phyloP scores from a whole-genome alignment of 768 basidiomycete genomes.

The Naganishia kalamii region DNA sequence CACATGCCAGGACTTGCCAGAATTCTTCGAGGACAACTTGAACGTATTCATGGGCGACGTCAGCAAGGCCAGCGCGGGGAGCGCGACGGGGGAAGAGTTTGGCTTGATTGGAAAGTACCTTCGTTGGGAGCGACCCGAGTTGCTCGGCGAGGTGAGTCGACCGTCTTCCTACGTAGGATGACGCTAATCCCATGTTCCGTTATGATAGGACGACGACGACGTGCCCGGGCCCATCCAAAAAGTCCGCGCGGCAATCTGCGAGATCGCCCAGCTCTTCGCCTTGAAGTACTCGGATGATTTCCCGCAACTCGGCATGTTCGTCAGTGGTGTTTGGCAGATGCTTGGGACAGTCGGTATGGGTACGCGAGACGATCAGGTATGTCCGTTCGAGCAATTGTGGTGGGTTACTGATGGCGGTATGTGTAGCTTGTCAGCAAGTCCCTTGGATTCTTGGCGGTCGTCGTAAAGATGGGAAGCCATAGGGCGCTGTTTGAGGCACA shows the following conservation, averaged over 20 bases:
- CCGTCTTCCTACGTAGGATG: not conserved
- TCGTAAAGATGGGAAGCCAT: constrained; percentile 82
- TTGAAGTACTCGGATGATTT: constrained; percentile 49
- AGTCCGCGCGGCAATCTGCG: constrained; percentile 81
- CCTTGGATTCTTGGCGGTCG: constrained; percentile 81
- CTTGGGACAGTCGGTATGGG: constrained; percentile 60
- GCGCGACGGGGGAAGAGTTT: constrained; percentile 49
- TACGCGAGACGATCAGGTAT: constrained; percentile 67
- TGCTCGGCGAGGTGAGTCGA: constrained; percentile 59
- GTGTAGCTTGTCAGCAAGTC: constrained; percentile 73
- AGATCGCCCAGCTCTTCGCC: constrained; percentile 71
- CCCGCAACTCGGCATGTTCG: constrained; percentile 53
- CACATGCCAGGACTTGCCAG: constrained; percentile 89
- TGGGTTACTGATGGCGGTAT: not conserved
- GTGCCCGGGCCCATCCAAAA: constrained; percentile 79
- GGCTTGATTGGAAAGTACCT: constrained; percentile 73
- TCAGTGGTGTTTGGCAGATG: constrained; percentile 83
- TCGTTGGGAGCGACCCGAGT: constrained; percentile 65
- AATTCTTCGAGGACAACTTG: constrained; percentile 83
- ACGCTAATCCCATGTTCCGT: not conserved
- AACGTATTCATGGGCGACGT: constrained; percentile 65
- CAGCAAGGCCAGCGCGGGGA: not conserved
- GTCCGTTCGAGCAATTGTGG: constrained; percentile 26
- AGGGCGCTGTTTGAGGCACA: constrained; percentile 64
- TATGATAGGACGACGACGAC: constrained; percentile 58